These are phyloP conservation scores for Populus hybrid DNA, from an alignment of 441 rosid species.

Conservation along the genomic window DNA sequence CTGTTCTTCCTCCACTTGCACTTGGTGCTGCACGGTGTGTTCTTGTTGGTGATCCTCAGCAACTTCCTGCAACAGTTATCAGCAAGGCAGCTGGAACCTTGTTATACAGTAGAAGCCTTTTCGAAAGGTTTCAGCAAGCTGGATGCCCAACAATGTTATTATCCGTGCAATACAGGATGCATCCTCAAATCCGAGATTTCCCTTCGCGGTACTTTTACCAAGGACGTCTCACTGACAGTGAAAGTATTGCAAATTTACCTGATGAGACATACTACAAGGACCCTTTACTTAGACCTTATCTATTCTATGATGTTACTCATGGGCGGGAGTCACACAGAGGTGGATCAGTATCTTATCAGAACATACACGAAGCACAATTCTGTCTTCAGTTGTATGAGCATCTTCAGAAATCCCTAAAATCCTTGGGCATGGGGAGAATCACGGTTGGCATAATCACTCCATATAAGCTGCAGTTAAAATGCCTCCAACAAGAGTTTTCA, in stretches of 20 bases:
- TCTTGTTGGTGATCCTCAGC: slow-evolving; percentile 99
- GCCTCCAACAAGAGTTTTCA: slow-evolving; percentile 88
- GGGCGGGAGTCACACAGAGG: slow-evolving; percentile 98
- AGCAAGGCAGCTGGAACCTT: slow-evolving; percentile 99
- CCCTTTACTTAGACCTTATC: slow-evolving; percentile 80
- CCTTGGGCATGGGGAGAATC: slow-evolving; percentile 62
- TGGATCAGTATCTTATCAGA: slow-evolving; percentile 96
- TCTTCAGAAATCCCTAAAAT: slow-evolving; percentile 77
- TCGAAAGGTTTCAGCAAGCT: slow-evolving; percentile 97
- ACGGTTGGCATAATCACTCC: slow-evolving; percentile 96
- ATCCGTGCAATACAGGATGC: slow-evolving; percentile 98
- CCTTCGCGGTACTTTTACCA: slow-evolving; percentile 97
- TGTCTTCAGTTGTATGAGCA: slow-evolving; percentile 89
- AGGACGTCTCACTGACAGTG: slow-evolving; percentile 96
- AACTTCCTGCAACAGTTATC: slow-evolving; percentile 99
- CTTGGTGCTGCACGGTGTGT: slow-evolving; percentile 99
- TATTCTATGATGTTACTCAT: slow-evolving; percentile 80
- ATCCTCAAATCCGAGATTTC: slow-evolving; percentile 92
- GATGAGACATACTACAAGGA: slow-evolving; percentile 91
- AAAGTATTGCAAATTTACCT: slow-evolving; percentile 68
- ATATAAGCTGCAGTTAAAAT: slow-evolving; percentile 93
- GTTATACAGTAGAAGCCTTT: slow-evolving; percentile 91
- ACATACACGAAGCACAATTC: slow-evolving; percentile 89
- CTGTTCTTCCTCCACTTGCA: slow-evolving; percentile 93
- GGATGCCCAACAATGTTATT: slow-evolving; percentile 96